Evolutionary conservation across 2,329 filamentous ascomycete genomes (phyloP), one percentile per base, ranked within the genome.

Genomic region (Neocucurbitaria cava): DNA sequence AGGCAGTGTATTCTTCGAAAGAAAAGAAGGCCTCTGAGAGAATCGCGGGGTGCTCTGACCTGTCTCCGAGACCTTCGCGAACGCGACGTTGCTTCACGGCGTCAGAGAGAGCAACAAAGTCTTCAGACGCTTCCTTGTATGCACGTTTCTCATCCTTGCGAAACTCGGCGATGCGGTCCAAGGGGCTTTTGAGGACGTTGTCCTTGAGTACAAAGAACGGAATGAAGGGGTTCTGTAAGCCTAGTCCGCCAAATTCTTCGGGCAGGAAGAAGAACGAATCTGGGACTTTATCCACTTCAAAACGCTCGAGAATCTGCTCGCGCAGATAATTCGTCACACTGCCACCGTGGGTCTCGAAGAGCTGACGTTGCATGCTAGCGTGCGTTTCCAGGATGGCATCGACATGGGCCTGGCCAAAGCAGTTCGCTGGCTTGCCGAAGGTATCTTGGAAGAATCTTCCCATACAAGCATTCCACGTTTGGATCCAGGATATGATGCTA

Each of bases 381-480:
- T 85, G 78, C 0, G 82, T 83, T 3, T 74, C 69, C 47, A 86
- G 76, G 50, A 84, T 81, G 74, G 80, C 81, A 58, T 86, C 81
- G 48, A 86, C 79, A 63, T 87, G 85, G 36, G 77, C 71, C 18
- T 79, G 78, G 0, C 83, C 83, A 56, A 85, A 84, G 57, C 82
- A 84, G 52, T 81, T 77, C 13, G 83, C 81, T 3, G 83, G 80
- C 49, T 80, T 80, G 7, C 81, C 84, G 54, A 87, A 86, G 62
- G 86, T 86, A 59, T 81, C 82, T 46, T 76, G 75, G 65, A 87
- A 86, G 69, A 87, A 87, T 1, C 80, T 78, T 7, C 77, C 78
- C 26, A 83, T 80, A 64, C 86, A 87, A 35, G 78, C 81, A 61
- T 87, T 87, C 79, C 84, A 87, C 0, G 83, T 83, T 59, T 86